phyloP scores from a whole-genome alignment of 768 basidiomycete species.

The Termitomyces bulborhizus region DNA sequence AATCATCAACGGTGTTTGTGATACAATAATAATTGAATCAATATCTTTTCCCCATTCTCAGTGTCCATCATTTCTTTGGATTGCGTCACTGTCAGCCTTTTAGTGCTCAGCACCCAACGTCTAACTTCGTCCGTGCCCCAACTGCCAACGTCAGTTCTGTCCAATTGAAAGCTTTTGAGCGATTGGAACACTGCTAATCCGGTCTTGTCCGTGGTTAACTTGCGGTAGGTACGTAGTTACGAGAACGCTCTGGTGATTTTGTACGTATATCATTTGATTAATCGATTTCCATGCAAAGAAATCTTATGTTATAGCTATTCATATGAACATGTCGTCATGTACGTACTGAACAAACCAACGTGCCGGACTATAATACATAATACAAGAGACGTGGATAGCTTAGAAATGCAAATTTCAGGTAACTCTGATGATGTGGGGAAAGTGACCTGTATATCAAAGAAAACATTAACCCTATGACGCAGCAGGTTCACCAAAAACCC shows the following conservation, averaged over 20 bases:
- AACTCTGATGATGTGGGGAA: background rate
- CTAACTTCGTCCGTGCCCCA: background rate
- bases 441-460: background rate
- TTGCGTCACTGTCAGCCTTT: background rate
- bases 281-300: background rate
- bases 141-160: background rate
- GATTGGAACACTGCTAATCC: background rate
- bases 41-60: background rate
- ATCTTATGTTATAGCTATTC: background rate
- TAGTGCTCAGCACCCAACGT: background rate
- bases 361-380: background rate
- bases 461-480: background rate
- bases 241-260: too few relatives aligned
- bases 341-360: background rate
- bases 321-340: background rate
- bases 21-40: slow-evolving; percentile 14
- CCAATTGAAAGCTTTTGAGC: too few relatives aligned
- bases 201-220: background rate
- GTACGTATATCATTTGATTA: too few relatives aligned
- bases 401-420: background rate
- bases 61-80: background rate
- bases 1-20: slow-evolving; percentile 5
- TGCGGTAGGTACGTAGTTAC: too few relatives aligned
- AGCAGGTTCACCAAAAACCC: background rate
- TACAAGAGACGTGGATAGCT: background rate